Evolutionary conservation across 805 yeast genomes (phyloP), one percentile per base, ranked within the genome.

Genomic region (Blastobotrys robertii): DNA sequence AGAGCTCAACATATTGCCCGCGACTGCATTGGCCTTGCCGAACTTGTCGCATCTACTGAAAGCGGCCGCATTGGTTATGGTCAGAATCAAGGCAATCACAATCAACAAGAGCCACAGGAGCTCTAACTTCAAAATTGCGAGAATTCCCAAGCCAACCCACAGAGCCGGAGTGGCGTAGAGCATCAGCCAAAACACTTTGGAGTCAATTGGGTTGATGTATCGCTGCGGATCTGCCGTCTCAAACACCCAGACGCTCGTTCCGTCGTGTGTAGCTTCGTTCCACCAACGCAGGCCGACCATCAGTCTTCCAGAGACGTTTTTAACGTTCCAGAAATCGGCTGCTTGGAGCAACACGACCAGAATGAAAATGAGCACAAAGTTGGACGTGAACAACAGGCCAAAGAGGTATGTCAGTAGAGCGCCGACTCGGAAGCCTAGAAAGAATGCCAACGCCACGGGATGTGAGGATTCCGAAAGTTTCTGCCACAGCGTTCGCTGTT

Each of bases 271-370:
- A 0, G 87, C 71, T 58, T 90, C 97, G 59, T 90, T 92, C 96
- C 97, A 90, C 98, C 98, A 90, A 50, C 72, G 48, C 50, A 92
- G 69, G 0, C 97, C 97, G 3, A 92, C 97, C 44, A 90, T 63
- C 44, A 85, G 72, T 45, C 97, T 68, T 1, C 98, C 98, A 14
- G 94, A 71, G 19, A 90, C 83, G 62, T 90, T 90, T 58, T 90
- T 92, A 16, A 85, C 78, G 57, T 84, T 82, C 94, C 97, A 90
- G 57, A 90, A 90, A 60, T 90, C 98, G 1, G 86, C 85, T 0
- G 95, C 84, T 14, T 85, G 70, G 13, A 87, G 65, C 12, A 92
- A 65, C 2, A 88, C 76, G 15, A 86, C 79, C 4, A 78, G 60
- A 11, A 90, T 87, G 68, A 92, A 90, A 54, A 85, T 77, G 34